Conservation (phyloP, 2,329 filamentous ascomycete genomes). For the Aureobasidium musti region DNA sequence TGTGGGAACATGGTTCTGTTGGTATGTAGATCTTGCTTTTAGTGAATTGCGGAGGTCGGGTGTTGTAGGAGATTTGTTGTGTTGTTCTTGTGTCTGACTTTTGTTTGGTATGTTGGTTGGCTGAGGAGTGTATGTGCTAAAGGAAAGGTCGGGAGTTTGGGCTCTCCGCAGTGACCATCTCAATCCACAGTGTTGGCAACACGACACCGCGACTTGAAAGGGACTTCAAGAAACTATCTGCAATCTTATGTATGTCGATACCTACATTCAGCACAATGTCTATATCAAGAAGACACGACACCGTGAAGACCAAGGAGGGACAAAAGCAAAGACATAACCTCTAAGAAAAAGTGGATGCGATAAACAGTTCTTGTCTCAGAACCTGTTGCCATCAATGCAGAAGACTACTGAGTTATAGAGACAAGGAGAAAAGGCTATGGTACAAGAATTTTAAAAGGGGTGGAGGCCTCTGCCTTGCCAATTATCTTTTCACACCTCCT, state of each 20-base stretch:
- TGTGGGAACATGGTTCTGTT: constrained; percentile 44
- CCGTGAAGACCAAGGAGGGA: neutral
- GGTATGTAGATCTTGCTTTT: neutral
- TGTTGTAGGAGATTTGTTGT: neutral
- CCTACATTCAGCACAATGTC: neutral
- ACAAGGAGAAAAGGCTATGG: constrained; percentile 14
- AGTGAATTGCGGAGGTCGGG: neutral
- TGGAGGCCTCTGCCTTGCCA: constrained; percentile 6
- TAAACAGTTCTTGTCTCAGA: neutral
- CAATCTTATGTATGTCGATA: neutral
- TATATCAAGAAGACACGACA: neutral
- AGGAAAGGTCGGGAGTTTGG: neutral
- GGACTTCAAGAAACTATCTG: too few species aligned
- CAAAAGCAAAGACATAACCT: neutral
- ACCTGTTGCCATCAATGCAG: neutral
- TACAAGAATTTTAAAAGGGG: constrained; percentile 19
- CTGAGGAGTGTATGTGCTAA: neutral
- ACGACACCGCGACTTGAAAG: neutral
- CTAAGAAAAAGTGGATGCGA: neutral
- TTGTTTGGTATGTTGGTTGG: neutral
- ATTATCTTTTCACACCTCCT: constrained; percentile 15
- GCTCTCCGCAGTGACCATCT: neutral
- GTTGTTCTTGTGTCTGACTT: neutral
- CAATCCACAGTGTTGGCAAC: neutral
- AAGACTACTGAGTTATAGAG: constrained; percentile 5